Base-by-base conservation (phyloP, 2,329 filamentous ascomycete genomes). In the Penicillium olsonii region DNA sequence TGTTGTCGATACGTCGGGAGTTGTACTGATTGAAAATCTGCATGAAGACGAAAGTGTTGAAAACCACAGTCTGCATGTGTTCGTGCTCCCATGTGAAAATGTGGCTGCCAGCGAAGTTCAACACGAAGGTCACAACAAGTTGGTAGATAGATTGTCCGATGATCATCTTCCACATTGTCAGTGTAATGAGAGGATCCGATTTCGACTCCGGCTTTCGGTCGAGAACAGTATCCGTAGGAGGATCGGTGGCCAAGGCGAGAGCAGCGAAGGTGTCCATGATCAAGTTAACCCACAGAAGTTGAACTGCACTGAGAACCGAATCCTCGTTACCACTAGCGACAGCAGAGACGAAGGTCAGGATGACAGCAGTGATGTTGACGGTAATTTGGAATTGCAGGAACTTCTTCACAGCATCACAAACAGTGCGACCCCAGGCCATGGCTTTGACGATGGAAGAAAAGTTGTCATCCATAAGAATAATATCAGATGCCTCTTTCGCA, bases 381-480 rank as follows among this genome's bases (percentile, higher is more conserved):
- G 72, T 75, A 37, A 75, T 67, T 65, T 75, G 72, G 48, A 75
- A 75, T 58, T 72, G 75, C 43, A 90, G 75, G 69, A 90, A 90
- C 54, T 86, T 85, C 75, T 89, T 88, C 61, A 89, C 87, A 2
- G 87, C 84, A 63, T 90, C 87, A 63, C 89, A 89, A 60, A 90
- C 87, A 27, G 87, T 84, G 20, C 87, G 82, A 42, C 88, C 88
- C 88, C 88, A 92, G 60, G 87, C 86, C 59, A 92, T 78, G 12
- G 88, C 88, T 71, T 90, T 90, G 56, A 92, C 86, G 53, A 92
- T 92, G n/a, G 87, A 91, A 22, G 84, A 81, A 70, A 92, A 92
- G 73, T 92, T 92, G 71, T 92, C 88, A 65, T 92, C 88, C 88
- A 92, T 91, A 12, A 92, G 77, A 60, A 92, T 90, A 53, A 92